phyloP scores from a whole-genome alignment of 805 yeast genomes.

The Saccharomycopsis sp. region DNA sequence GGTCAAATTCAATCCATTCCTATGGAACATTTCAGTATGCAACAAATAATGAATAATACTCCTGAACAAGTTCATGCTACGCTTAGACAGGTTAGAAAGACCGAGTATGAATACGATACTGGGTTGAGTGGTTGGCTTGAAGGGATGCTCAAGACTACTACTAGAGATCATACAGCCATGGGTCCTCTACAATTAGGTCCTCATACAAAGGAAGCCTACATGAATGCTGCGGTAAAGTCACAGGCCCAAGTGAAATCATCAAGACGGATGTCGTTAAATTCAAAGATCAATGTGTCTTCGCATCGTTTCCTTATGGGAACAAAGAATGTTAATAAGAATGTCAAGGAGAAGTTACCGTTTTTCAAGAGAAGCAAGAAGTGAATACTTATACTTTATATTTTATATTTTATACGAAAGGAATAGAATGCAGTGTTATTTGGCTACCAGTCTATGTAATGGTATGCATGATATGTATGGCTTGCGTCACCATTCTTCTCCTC shows the following conservation, averaged over 20 bases:
- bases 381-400: neutral
- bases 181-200: conserved; percentile 13
- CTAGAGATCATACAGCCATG: neutral
- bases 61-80: conserved; percentile 17
- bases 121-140: conserved; percentile 20
- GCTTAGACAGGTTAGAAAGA: conserved; percentile 14
- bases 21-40: conserved; percentile 10
- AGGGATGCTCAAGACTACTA: conserved; percentile 10
- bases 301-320: conserved; percentile 19
- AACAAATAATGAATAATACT: conserved; percentile 6
- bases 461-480: no score
- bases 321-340: conserved; percentile 20
- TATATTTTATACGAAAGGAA: no score
- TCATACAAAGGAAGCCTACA: conserved; percentile 18
- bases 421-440: no score
- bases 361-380: conserved; percentile 16
- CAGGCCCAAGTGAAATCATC: conserved; percentile 1
- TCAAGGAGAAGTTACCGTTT: conserved; percentile 18
- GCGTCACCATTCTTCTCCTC: no score
- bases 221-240: conserved; percentile 12
- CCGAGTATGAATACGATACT: conserved; percentile 18
- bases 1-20: conserved; percentile 2
- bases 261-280: conserved; percentile 19
- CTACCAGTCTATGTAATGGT: no score
- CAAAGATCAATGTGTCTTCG: conserved; percentile 14